Percentiles rank a stretch among this genome's conserved stretches.
These are phyloP conservation scores for Monosporozyma aerobia DNA, from an alignment of 805 yeast genomes.

Conservation along the genomic window DNA sequence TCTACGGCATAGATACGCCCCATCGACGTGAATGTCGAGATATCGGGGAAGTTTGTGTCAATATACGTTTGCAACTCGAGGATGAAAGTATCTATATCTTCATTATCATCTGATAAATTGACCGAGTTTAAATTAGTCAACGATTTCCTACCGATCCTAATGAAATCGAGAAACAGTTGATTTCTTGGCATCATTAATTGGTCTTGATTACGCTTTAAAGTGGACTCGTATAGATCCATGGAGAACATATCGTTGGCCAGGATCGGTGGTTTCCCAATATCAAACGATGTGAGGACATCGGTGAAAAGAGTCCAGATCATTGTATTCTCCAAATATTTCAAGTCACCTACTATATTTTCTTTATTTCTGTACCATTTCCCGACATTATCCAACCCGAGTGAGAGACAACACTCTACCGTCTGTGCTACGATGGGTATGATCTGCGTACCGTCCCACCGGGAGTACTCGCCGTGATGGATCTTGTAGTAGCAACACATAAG, in stretches of 20 bases:
- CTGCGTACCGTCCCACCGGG: conserved; percentile 20
- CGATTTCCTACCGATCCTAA: conserved; percentile 10
- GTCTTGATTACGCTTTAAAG: not conserved
- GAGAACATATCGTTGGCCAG: conserved; percentile 12
- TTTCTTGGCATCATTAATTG: not conserved
- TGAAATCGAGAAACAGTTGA: conserved; percentile 8
- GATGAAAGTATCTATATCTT: conserved; percentile 6
- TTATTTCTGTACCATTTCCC: conserved; percentile 14
- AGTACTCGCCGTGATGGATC: conserved; percentile 8
- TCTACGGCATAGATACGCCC: conserved; percentile 12
- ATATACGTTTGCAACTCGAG: conserved; percentile 10
- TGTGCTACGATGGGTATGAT: conserved; percentile 13
- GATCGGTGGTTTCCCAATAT: conserved; percentile 22
- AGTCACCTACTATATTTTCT: conserved; percentile 3
- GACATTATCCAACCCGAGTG: conserved; percentile 19
- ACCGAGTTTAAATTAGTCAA: conserved; percentile 10
- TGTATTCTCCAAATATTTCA: conserved; percentile 2
- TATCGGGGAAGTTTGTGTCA: conserved; percentile 10
- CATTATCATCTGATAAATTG: not conserved
- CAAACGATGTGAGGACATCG: conserved; percentile 22
- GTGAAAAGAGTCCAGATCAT: conserved; percentile 13
- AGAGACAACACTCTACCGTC: conserved; percentile 14
- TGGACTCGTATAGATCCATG: not conserved
- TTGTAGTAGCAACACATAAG: conserved; percentile 16
- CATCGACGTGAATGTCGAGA: conserved; percentile 12